These are phyloP conservation scores for Truncatella angustata DNA, from an alignment of 2,329 filamentous ascomycete species.

Conservation along the genomic window DNA sequence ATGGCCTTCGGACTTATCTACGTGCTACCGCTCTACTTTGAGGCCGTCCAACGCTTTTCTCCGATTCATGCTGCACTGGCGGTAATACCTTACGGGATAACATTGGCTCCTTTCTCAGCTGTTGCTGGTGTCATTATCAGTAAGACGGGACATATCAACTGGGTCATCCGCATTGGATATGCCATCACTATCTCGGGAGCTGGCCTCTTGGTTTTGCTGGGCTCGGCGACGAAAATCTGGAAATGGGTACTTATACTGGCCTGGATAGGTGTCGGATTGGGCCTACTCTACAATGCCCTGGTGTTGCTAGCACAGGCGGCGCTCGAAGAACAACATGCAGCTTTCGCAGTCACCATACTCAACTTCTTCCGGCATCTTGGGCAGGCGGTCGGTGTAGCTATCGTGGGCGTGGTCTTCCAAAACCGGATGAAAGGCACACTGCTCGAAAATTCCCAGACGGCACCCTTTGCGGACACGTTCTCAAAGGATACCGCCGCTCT, in stretches of 20 bases:
- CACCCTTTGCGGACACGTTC: not conserved
- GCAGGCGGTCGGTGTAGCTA: not conserved
- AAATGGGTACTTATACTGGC: not conserved
- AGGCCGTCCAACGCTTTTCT: not conserved
- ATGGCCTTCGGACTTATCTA: not conserved
- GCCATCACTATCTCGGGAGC: not conserved
- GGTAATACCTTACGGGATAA: not conserved
- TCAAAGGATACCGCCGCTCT: not conserved
- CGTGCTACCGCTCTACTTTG: constrained; percentile 6
- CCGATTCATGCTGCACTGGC: not conserved
- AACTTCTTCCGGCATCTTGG: constrained; percentile 1
- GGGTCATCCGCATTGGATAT: not conserved
- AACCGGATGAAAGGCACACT: not conserved
- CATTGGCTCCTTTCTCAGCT: not conserved
- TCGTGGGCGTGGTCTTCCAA: constrained; percentile 3
- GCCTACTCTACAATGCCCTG: not conserved
- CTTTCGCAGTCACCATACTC: not conserved
- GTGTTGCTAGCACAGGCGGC: not conserved
- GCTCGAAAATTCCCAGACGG: not conserved
- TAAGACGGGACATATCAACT: not conserved
- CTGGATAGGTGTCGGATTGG: not conserved
- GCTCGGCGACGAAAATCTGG: not conserved
- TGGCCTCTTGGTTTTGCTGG: not conserved
- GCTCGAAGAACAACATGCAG: not conserved
- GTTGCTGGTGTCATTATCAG: not conserved